These are phyloP conservation scores for Monosporozyma servazzii DNA, from an alignment of 805 yeast species.

Conservation along the genomic window DNA sequence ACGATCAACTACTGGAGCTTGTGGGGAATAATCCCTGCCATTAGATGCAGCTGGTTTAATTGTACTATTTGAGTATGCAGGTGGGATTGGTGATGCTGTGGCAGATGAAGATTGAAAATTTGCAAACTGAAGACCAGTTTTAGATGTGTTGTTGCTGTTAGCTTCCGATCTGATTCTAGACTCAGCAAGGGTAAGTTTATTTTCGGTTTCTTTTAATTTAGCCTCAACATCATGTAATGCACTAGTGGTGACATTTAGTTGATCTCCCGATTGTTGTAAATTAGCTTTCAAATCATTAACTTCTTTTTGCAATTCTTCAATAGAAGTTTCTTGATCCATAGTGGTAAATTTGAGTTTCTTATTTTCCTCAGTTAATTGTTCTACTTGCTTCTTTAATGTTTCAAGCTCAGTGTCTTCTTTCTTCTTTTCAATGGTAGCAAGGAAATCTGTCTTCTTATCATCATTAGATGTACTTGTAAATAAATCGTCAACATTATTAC, in stretches of 20 bases:
- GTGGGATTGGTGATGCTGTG: conserved; percentile 13
- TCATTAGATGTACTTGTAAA: conserved; percentile 5
- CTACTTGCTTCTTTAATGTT: conserved; percentile 33
- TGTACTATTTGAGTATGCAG: background rate
- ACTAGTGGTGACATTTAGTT: conserved; percentile 15
- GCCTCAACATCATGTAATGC: conserved; percentile 22
- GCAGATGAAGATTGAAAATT: conserved; percentile 10
- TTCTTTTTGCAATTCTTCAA: conserved; percentile 31
- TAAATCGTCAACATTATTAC: conserved; percentile 5
- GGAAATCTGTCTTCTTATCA: conserved; percentile 20
- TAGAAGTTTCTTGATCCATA: conserved; percentile 27
- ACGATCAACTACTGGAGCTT: conserved; percentile 31
- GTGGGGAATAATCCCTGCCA: background rate
- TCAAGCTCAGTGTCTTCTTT: conserved; percentile 30
- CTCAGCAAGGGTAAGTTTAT: background rate
- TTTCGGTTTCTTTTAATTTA: conserved; percentile 9
- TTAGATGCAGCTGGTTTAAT: background rate
- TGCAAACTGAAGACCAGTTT: conserved; percentile 9
- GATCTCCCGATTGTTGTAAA: conserved; percentile 18
- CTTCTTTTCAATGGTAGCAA: conserved; percentile 25
- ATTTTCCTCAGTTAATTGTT: conserved; percentile 28
- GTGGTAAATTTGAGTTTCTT: conserved; percentile 28
- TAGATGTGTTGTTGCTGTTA: background rate
- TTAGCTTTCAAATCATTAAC: conserved; percentile 17
- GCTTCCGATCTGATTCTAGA: background rate